Base-by-base conservation (phyloP, 2,329 filamentous ascomycete genomes). In the Colletotrichum viniferum region DNA sequence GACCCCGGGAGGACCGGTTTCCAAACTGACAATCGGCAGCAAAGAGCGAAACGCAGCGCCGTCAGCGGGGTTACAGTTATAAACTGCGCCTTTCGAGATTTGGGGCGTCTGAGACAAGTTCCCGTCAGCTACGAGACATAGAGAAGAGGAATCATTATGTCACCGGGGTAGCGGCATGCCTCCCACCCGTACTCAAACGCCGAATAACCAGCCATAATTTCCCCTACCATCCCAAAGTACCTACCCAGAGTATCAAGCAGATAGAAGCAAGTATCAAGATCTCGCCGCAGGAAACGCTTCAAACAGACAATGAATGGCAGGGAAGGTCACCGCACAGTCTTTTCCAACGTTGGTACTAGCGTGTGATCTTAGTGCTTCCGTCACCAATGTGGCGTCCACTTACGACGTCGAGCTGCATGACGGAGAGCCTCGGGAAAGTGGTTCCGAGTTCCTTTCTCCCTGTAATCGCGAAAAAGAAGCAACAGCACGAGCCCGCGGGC, bases 41-140 rank as follows among this genome's bases (percentile, higher is more conserved):
- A 76, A 76, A 76, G 73, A 21, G 36, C 58, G 48, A 73, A 69
- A 64, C 58, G 14, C 48, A 60, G 68, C 64, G 64, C 70, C 58
- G 64, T 73, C 58, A 9, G 52, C 10, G 28, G 28, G 63, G 48
- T 52, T 69, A 61, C 34, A 69, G 18, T 55, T 52, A 43, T 30
- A 65, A 28, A 36, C 61, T 61, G 55, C 30, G 28, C 52, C 68
- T 52, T 36, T 71, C n/a, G 55, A 32, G 36, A n/a, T 34, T 24
- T 30, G 18, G 28, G 28, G 21, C 28, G 28, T 24, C 61, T 74
- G 28, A 64, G 69, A 68, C 64, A 64, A 14, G 21, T 28, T 52
- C 71, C 28, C 18, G 67, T n/a, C 24, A 8, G 21, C 26, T 36
- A 24, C 16, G 34, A 69, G 58, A 60, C 69, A 52, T 32, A 32